phyloP scores from a whole-genome alignment of 2,329 filamentous ascomycete species.

The Fusarium sp. region DNA sequence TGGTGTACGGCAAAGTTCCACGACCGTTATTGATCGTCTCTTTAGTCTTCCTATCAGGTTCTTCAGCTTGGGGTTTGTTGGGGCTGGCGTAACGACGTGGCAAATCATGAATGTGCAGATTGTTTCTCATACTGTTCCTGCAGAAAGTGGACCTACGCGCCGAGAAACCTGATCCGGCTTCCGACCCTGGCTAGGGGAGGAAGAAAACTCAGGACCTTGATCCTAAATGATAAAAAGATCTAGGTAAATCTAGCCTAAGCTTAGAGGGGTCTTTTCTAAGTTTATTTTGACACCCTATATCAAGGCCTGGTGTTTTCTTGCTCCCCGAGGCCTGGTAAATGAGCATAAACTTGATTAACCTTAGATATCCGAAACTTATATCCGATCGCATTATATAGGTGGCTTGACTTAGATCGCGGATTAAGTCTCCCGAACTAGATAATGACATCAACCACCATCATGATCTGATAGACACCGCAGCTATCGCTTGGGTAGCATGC shows the following conservation, averaged over 20 bases:
- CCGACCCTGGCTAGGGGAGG: background rate
- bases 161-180: background rate
- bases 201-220: too few species aligned
- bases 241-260: too few species aligned
- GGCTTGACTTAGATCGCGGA: background rate
- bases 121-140: background rate
- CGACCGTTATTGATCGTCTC: background rate
- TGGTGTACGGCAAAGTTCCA: background rate
- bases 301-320: too few species aligned
- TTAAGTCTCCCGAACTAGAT: background rate
- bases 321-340: background rate
- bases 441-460: background rate
- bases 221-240: too few species aligned
- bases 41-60: rapidly evolving
- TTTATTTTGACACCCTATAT: too few species aligned
- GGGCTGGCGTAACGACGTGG: background rate
- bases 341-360: background rate
- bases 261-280: too few species aligned
- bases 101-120: background rate
- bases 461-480: too few species aligned
- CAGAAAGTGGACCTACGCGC: background rate
- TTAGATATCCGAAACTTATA: background rate
- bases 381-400: background rate
- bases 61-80: background rate
- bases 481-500: background rate